Evolutionary conservation across 495 filamentous ascomycete species (phyloP).

Genomic region (Achaetomiella virescens): DNA sequence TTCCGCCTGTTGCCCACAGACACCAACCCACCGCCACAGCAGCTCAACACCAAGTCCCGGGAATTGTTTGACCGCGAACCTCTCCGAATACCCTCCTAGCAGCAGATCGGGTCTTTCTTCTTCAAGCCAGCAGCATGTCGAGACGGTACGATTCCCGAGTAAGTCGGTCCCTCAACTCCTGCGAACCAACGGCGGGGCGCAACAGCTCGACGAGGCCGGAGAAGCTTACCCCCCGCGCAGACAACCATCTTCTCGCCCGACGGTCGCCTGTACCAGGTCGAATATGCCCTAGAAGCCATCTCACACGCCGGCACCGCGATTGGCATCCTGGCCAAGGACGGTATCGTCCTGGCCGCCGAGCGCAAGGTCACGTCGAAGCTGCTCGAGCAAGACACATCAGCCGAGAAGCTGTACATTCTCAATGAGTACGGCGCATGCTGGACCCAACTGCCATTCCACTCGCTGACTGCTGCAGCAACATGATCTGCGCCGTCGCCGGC

Average conservation of each 20-base stretch:
- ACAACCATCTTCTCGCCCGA: conserved; percentile 99
- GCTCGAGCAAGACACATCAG: conserved; percentile 97
- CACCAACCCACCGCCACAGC: neutral
- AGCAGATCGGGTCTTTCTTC: too few relatives aligned
- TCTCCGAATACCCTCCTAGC: neutral
- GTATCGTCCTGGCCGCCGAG: conserved; percentile 97
- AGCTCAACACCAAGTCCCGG: neutral
- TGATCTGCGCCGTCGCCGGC: conserved; percentile 98
- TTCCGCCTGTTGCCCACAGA: conserved; percentile 4
- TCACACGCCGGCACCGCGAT: conserved; percentile 96
- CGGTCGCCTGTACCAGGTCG: conserved; percentile 96
- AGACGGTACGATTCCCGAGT: conserved; percentile 97
- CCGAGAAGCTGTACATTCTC: conserved; percentile 98
- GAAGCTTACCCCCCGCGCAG: conserved; percentile 47
- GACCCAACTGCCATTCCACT: too few relatives aligned
- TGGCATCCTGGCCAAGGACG: conserved; percentile 94
- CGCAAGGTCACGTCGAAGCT: conserved; percentile 99
- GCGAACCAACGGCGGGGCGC: neutral
- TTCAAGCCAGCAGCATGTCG: conserved; percentile 59
- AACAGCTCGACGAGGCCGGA: conserved; percentile 8
- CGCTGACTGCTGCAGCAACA: conserved; percentile 61
- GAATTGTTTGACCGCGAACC: neutral
- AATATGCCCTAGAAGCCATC: conserved; percentile 98
- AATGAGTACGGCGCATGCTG: conserved; percentile 93
- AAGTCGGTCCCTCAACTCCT: conserved; percentile 31